phyloP scores from a whole-genome alignment of 1,139 yeast species.

The Hansenula sp. region DNA sequence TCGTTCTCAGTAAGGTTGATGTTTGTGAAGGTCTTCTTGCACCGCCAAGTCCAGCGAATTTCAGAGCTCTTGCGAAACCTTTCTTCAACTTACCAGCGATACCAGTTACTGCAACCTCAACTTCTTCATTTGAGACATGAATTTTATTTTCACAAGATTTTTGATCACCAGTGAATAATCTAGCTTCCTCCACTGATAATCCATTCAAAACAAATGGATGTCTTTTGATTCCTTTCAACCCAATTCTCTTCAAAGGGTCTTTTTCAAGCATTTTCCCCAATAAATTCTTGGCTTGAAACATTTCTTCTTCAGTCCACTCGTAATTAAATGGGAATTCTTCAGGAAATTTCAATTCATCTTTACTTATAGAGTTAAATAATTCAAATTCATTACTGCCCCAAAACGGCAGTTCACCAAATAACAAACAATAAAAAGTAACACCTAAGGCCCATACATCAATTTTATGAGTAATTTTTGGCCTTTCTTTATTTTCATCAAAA shows the following conservation, averaged over 20 bases:
- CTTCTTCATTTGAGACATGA: conserved; percentile 64
- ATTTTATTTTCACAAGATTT: conserved; percentile 33
- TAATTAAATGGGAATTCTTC: conserved; percentile 33
- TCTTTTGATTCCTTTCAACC: conserved; percentile 66
- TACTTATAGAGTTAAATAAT: conserved; percentile 78
- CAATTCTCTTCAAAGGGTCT: conserved; percentile 65
- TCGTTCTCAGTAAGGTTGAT: neutral
- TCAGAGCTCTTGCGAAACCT: conserved; percentile 55
- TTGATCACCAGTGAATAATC: conserved; percentile 26
- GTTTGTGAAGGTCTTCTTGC: conserved; percentile 11
- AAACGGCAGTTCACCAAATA: conserved; percentile 89
- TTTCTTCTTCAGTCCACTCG: conserved; percentile 40
- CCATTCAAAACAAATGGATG: conserved; percentile 78
- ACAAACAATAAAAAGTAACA: conserved; percentile 81
- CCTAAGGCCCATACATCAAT: conserved; percentile 83
- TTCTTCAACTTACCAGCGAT: conserved; percentile 64
- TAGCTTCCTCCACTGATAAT: conserved; percentile 40
- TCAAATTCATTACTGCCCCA: conserved; percentile 86
- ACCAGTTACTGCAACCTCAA: conserved; percentile 76
- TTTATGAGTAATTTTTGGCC: conserved; percentile 27
- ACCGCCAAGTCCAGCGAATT: conserved; percentile 33
- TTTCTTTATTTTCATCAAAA: conserved; percentile 21
- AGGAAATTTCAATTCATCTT: conserved; percentile 62
- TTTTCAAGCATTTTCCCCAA: conserved; percentile 62
- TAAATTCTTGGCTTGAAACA: conserved; percentile 63